These are phyloP conservation scores for Amphichorda felina DNA, from an alignment of 2,329 filamentous ascomycete species.

Conservation along the genomic window DNA sequence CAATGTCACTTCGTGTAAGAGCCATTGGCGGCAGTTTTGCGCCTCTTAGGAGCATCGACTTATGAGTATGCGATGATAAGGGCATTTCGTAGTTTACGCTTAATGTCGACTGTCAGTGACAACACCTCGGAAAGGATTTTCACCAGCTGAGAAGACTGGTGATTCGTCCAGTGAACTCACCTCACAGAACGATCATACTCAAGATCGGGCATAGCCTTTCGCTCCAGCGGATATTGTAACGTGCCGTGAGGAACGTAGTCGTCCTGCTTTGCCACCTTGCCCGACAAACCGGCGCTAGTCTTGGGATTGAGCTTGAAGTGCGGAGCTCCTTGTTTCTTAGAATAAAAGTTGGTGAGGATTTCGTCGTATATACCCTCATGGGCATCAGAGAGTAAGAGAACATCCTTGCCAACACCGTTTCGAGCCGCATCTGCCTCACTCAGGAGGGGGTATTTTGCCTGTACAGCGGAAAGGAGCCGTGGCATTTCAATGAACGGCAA, in stretches of 20 bases:
- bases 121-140: too few relatives aligned
- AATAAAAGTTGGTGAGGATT: slow-evolving; percentile 77
- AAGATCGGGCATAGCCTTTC: slow-evolving; percentile 59
- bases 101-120: slow-evolving; percentile 15
- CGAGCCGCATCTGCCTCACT: slow-evolving; percentile 65
- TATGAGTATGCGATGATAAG: slow-evolving; percentile 59
- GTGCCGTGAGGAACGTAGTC: slow-evolving; percentile 75
- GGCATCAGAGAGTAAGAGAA: slow-evolving; percentile 71
- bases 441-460: slow-evolving; percentile 68
- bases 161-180: slow-evolving; percentile 34
- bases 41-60: slow-evolving; percentile 87
- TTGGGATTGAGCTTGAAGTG: slow-evolving; percentile 64
- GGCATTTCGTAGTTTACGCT: slow-evolving; percentile 85
- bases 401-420: slow-evolving; percentile 71
- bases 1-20: slow-evolving; percentile 65
- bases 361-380: slow-evolving; percentile 75
- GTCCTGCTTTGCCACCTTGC: slow-evolving; percentile 70
- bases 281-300: slow-evolving; percentile 66
- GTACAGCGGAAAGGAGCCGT: slow-evolving; percentile 70
- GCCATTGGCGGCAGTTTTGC: slow-evolving; percentile 60
- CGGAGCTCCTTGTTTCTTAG: slow-evolving; percentile 63
- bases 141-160: not conserved
- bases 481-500: slow-evolving; percentile 94
- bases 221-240: slow-evolving; percentile 65
- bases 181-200: slow-evolving; percentile 81